Conservation (phyloP, 805 yeast genomes). For the Hanseniaspora meyeri region DNA sequence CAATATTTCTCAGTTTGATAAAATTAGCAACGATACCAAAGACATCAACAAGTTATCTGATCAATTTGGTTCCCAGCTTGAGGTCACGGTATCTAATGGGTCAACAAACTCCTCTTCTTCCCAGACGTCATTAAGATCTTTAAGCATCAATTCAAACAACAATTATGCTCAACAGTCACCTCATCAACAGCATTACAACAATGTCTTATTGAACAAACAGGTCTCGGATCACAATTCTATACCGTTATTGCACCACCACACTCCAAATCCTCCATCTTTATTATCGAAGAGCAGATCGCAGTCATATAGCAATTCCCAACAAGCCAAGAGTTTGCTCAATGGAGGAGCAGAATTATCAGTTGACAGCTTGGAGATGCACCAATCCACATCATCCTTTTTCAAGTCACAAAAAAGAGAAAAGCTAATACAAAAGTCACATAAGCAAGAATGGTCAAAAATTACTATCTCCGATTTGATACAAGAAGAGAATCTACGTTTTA, state of each 20-base stretch:
- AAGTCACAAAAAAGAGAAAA: constrained; percentile 7
- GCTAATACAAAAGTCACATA: constrained; percentile 20
- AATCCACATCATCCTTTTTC: constrained; percentile 16
- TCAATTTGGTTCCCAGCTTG: background rate
- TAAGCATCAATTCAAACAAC: background rate
- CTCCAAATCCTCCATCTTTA: constrained; percentile 10
- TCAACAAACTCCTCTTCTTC: constrained; percentile 5
- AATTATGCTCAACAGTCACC: background rate
- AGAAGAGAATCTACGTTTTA: constrained; percentile 12
- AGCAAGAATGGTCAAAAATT: constrained; percentile 56
- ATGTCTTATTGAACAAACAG: background rate
- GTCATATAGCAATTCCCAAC: background rate
- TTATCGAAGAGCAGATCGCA: constrained; percentile 8
- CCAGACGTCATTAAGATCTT: constrained; percentile 5
- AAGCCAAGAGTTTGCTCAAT: background rate
- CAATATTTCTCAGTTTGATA: background rate
- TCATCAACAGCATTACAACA: background rate
- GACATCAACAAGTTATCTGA: background rate
- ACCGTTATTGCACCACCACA: background rate
- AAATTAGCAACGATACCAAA: background rate
- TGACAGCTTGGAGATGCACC: background rate
- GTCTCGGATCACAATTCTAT: background rate
- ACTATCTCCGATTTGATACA: constrained; percentile 60
- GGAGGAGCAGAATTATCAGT: background rate
- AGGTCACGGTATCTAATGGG: background rate